Evolutionary conservation across 164 flowering plant species (phyloP).

Genomic region (Protea cynaroides): DNA sequence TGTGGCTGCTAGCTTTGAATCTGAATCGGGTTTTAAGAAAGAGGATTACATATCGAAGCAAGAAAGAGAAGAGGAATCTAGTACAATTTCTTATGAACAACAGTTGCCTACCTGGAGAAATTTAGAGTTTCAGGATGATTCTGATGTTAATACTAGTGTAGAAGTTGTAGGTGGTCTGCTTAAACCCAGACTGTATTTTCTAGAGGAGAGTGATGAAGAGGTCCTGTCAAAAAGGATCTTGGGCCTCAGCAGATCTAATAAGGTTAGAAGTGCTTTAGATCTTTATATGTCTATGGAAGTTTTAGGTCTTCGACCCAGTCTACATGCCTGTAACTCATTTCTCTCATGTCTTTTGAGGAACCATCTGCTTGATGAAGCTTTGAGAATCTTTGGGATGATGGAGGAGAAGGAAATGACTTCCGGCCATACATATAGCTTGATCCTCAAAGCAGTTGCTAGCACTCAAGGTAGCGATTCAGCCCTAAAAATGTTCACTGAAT

Average conservation of each 20-base stretch:
- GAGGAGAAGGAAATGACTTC: slow-evolving; percentile 39
- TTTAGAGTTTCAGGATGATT: slow-evolving; percentile 10
- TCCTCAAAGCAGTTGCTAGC: slow-evolving; percentile 61
- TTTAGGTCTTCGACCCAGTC: slow-evolving; percentile 44
- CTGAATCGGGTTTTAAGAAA: slow-evolving; percentile 21
- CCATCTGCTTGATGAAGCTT: slow-evolving; percentile 38
- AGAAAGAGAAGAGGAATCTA: slow-evolving; percentile 16
- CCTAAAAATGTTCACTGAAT: slow-evolving; percentile 45
- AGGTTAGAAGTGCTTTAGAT: slow-evolving; percentile 60
- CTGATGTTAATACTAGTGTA: slow-evolving; percentile 5
- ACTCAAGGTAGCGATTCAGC: slow-evolving; percentile 49
- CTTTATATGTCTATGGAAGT: slow-evolving; percentile 61
- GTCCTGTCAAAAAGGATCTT: slow-evolving; percentile 58
- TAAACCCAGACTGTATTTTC: slow-evolving; percentile 38
- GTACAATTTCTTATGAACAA: slow-evolving; percentile 4
- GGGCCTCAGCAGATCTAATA: slow-evolving; percentile 68
- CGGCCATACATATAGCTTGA: slow-evolving; percentile 72
- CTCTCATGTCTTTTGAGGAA: slow-evolving; percentile 71
- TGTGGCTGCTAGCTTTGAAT: slow-evolving; percentile 20
- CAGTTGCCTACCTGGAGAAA: slow-evolving; percentile 36
- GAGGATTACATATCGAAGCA: slow-evolving; percentile 2
- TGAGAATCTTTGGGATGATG: slow-evolving; percentile 54
- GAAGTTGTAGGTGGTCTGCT: slow-evolving; percentile 1
- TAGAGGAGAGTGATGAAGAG: slow-evolving; percentile 73
- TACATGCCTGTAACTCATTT: slow-evolving; percentile 79